These are phyloP conservation scores for Jacaranda copaia DNA, from an alignment of 257 asterid species.

Conservation along the genomic window DNA sequence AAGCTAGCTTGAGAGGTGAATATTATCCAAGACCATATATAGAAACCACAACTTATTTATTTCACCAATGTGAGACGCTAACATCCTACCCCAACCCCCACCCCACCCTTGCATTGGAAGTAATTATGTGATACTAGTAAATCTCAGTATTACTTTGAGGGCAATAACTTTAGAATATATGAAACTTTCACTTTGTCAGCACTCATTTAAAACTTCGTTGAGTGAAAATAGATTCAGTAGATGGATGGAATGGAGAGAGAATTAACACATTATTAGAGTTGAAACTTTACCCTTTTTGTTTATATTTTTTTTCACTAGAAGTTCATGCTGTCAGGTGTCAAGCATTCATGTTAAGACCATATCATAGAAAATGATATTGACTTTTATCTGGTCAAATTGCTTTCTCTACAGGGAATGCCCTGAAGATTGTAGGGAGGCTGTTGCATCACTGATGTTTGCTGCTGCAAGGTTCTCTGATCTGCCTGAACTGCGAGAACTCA, in stretches of 20 bases:
- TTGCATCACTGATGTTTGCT: conserved; percentile 91
- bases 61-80: no score
- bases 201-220: background rate
- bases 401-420: conserved; percentile 81
- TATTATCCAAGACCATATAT: no score
- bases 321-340: conserved; percentile 15
- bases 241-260: no score
- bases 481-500: conserved; percentile 93
- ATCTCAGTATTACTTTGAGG: background rate
- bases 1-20: no score
- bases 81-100: no score
- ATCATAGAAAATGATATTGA: conserved; percentile 29
- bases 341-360: conserved; percentile 6
- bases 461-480: conserved; percentile 98
- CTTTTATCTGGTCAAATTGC: conserved; percentile 32
- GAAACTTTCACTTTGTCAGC: background rate
- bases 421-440: conserved; percentile 91
- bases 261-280: background rate
- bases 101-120: background rate
- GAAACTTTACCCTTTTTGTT: background rate
- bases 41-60: no score
- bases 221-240: no score
- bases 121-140: background rate
- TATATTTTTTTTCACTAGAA: background rate
- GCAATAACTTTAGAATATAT: background rate